Base-by-base conservation (phyloP, 352 stramenopile genomes). In the Pythium utonaiense region DNA sequence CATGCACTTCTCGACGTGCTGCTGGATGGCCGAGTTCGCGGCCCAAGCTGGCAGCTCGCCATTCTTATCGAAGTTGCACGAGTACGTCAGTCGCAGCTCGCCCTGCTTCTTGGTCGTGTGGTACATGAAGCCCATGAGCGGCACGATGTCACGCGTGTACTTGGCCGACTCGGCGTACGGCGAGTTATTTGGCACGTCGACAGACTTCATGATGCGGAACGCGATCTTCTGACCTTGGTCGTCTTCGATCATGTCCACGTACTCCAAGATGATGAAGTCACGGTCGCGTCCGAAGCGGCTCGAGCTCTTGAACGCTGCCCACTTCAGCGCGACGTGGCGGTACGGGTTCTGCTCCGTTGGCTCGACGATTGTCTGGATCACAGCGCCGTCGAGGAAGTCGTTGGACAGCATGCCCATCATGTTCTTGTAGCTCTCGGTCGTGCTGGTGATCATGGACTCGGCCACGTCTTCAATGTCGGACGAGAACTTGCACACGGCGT, bases 211-310 rank as follows among this genome's bases (percentile, higher is more conserved):
- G 62, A 95, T 81, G 27, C 83, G 81, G 52, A 95, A 91, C 17
- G 83, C 79, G 40, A 84, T 88, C 71, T 91, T 91, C 61, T 91
- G 78, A 22, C 85, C 85, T 60, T 92, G 79, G 16, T 81, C 78
- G 60, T 95, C 83, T 68, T 95, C 85, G 61, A 95, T 89, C 81
- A 95, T 84, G 67, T 93, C 85, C 40, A 95, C 80, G 60, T 95
- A 95, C 74, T 95, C 85, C 22, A 95, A 73, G 61, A 95, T 88
- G 48, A 89, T 70, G 33, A 93, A 78, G 59, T 95, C 85, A 19
- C 82, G 79, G 66, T 92, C 85, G 54, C 88, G 89, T 17, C 73
- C 75, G 67, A 91, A 91, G 36, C 78, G 76, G 21, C 79, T 83
- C 7, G 78, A 88, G 75, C 81, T 91, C 72, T 93, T 93, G 66